These are phyloP conservation scores for Blastobotrys aristatus DNA, from an alignment of 1,139 yeast species.

Conservation along the genomic window DNA sequence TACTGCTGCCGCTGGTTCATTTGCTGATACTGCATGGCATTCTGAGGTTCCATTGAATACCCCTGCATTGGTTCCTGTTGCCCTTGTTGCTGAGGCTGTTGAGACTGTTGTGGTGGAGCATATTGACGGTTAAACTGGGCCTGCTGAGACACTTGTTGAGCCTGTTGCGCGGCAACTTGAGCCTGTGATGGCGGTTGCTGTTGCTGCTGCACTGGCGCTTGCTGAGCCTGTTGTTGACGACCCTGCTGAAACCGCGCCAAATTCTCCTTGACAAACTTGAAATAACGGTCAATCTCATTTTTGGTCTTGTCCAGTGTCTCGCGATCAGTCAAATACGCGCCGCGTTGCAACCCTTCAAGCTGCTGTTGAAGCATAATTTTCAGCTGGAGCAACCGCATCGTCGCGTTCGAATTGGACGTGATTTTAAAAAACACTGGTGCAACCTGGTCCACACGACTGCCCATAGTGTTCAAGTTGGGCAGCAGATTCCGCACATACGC, in stretches of 20 bases:
- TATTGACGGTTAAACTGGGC: not conserved
- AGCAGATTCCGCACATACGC: slow-evolving; percentile 55
- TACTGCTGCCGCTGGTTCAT: not conserved
- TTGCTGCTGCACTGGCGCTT: slow-evolving; percentile 11
- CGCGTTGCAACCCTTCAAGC: slow-evolving; percentile 59
- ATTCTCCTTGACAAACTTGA: slow-evolving; percentile 63
- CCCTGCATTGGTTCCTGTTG: slow-evolving; percentile 10
- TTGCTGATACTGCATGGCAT: not conserved
- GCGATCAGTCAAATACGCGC: slow-evolving; percentile 60
- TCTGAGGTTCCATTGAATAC: slow-evolving; percentile 13
- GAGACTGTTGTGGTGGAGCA: slow-evolving; percentile 8
- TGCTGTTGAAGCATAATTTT: slow-evolving; percentile 75
- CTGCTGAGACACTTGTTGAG: not conserved
- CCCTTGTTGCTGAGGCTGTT: slow-evolving; percentile 2
- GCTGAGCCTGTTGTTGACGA: slow-evolving; percentile 9
- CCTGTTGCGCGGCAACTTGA: slow-evolving; percentile 3
- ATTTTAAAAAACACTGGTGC: slow-evolving; percentile 72
- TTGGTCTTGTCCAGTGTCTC: slow-evolving; percentile 66
- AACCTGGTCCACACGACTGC: slow-evolving; percentile 65
- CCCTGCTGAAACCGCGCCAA: slow-evolving; percentile 24
- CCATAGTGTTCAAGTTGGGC: slow-evolving; percentile 55
- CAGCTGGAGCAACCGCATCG: slow-evolving; percentile 70
- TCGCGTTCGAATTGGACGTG: slow-evolving; percentile 68
- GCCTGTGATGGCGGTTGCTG: slow-evolving; percentile 13
- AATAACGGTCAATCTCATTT: slow-evolving; percentile 66